These are phyloP conservation scores for Aspergillus baeticus DNA, from an alignment of 495 filamentous ascomycete species.

Conservation along the genomic window DNA sequence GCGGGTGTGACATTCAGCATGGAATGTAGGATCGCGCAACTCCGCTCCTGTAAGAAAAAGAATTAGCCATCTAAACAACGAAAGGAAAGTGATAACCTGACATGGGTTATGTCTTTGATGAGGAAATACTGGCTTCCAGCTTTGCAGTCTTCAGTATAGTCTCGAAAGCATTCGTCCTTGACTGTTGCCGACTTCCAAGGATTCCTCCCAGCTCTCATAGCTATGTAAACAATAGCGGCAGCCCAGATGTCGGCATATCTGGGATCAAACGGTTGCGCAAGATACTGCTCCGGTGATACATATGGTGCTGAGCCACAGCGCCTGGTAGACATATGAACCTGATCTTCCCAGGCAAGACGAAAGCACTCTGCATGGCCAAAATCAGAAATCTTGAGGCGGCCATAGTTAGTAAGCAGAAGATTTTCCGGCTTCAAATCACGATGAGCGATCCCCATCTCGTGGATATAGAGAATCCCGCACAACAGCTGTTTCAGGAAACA, in stretches of 20 bases:
- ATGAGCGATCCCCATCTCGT: background rate
- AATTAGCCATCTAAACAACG: background rate
- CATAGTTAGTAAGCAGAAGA: background rate
- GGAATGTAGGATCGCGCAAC: background rate
- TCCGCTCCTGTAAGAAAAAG: background rate
- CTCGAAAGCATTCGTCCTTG: background rate
- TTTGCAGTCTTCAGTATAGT: background rate
- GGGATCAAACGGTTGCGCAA: background rate
- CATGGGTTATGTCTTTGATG: background rate
- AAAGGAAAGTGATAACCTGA: background rate
- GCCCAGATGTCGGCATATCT: constrained; percentile 5
- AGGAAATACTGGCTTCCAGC: background rate
- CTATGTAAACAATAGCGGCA: constrained; percentile 1
- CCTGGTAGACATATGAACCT: background rate
- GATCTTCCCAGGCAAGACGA: background rate
- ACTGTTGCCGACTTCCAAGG: background rate
- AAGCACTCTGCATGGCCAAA: background rate
- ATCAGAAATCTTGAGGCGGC: background rate
- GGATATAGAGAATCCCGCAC: background rate
- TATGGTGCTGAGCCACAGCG: constrained; percentile 1
- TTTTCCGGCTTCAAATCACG: constrained; percentile 1
- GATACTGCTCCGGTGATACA: background rate
- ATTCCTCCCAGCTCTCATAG: background rate
- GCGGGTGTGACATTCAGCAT: background rate
- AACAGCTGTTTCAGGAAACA: constrained; percentile 10